These are phyloP conservation scores for Rhododendron griersonianum DNA, from an alignment of 148 eudicot genomes.

Conservation along the genomic window DNA sequence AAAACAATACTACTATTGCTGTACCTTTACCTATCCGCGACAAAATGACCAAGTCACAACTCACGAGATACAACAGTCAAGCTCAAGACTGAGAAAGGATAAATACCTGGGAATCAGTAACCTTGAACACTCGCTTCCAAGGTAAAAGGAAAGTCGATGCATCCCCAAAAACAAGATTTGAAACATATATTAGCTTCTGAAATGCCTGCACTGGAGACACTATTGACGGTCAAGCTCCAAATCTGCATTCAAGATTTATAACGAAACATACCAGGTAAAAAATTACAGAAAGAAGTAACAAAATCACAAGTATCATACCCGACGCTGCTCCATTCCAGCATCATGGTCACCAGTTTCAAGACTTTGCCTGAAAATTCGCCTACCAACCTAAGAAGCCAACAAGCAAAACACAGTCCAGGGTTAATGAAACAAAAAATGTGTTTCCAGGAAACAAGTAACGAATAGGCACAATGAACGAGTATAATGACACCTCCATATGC, in stretches of 20 bases:
- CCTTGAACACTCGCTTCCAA: constrained; percentile 93
- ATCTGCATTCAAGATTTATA: constrained; percentile 6
- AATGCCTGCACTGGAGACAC: constrained; percentile 88
- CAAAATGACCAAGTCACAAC: neutral
- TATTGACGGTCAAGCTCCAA: constrained; percentile 49
- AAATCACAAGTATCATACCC: constrained; percentile 46
- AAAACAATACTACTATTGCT: neutral
- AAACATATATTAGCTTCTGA: constrained; percentile 95
- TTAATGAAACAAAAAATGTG: neutral
- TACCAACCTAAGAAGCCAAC: constrained; percentile 59
- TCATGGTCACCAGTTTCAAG: constrained; percentile 97
- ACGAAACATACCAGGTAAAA: neutral
- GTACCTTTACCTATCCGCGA: neutral
- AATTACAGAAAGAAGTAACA: neutral
- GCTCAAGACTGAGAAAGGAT: constrained; percentile 5
- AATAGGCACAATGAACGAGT: neutral
- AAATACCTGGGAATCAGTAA: constrained; percentile 83
- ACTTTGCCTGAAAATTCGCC: constrained; percentile 82
- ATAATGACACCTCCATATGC: constrained; percentile 79
- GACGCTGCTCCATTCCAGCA: constrained; percentile 74
- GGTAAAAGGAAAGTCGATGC: constrained; percentile 94
- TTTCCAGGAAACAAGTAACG: neutral
- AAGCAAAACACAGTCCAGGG: constrained; percentile 1
- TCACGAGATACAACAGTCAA: neutral
- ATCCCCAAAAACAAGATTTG: constrained; percentile 90